Conservation (phyloP, 2,329 filamentous ascomycete species). For the Pyrenophora teres region DNA sequence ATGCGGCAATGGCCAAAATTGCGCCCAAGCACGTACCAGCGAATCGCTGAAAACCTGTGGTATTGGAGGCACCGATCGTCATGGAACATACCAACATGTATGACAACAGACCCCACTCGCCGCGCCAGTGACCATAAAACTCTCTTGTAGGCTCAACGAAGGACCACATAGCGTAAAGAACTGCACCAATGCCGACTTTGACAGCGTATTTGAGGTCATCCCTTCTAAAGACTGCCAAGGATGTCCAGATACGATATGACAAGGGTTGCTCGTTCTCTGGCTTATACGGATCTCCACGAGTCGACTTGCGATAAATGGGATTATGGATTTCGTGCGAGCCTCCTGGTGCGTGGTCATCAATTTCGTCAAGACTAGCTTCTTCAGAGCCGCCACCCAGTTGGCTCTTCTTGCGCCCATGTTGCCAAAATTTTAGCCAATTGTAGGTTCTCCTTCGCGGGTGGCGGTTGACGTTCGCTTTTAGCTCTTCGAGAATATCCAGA, state of each 20-base stretch:
- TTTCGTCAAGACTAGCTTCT: slow-evolving; percentile 32
- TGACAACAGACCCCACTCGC: slow-evolving; percentile 94
- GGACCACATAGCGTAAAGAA: slow-evolving; percentile 85
- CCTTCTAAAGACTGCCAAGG: slow-evolving; percentile 61
- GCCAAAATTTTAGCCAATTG: slow-evolving; percentile 88
- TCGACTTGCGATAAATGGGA: slow-evolving; percentile 38
- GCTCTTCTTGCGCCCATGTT: slow-evolving; percentile 23
- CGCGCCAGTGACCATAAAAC: slow-evolving; percentile 84
- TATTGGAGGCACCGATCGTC: slow-evolving; percentile 96
- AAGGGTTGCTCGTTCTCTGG: slow-evolving; percentile 39
- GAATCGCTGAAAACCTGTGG: slow-evolving; percentile 84
- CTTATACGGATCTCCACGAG: slow-evolving; percentile 36
- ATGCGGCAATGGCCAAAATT: slow-evolving; percentile 72
- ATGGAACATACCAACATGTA: slow-evolving; percentile 99
- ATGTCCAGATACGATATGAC: slow-evolving; percentile 59
- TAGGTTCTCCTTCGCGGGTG: slow-evolving; percentile 68
- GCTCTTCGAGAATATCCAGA: slow-evolving; percentile 80
- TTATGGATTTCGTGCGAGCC: slow-evolving; percentile 45
- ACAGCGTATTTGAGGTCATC: slow-evolving; percentile 79
- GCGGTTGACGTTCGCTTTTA: slow-evolving; percentile 73
- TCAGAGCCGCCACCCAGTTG: slow-evolving; percentile 29
- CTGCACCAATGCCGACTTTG: slow-evolving; percentile 90
- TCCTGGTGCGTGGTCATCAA: slow-evolving; percentile 31
- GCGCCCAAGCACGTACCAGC: slow-evolving; percentile 85
- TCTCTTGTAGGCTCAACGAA: slow-evolving; percentile 80